Evolutionary conservation across 2,329 filamentous ascomycete species (phyloP), one percentile per base, ranked within the genome.

Genomic region (Phaeosphaeriaceae sp.): DNA sequence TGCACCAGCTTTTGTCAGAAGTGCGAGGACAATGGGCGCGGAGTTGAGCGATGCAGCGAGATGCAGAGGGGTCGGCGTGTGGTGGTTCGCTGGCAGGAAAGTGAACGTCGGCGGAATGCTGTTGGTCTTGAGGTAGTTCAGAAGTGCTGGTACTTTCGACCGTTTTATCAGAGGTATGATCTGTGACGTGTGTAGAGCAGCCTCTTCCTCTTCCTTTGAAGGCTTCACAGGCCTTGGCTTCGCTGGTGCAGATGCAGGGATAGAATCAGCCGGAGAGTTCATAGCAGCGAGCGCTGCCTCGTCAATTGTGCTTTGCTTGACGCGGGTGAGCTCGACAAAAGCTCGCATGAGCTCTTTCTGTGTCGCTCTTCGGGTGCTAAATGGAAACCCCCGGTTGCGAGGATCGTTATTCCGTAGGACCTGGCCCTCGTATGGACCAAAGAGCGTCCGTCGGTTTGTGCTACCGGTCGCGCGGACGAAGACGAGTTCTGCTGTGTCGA

Each of bases 281-380:
- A 85, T 79, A 7, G 77, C 77, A 19, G 80, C 79, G 7, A 89
- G 76, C 13, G 88, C 84, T 2, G 82, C 84, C 62, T 92, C 90
- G 57, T 91, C 85, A 25, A 98, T 85, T 61, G 91, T 89, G 49
- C 87, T 88, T 48, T 97, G 85, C 77, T 99, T 97, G 17, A 97
- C 85, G 17, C 95, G 85, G 0, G 95, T 99, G 31, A 99, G 84
- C 79, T 99, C 95, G 61, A 96, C 91, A 70, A 97, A 99, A 0
- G 91, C 91, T 41, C 94, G 88, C 90, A 98, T 95, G 0, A 99
- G 87, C 77, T 99, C 95, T 48, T 90, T 91, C 72, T 98, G 93
- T 0, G 95, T 99, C 0, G 95, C 92, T 56, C 95, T 85, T 13
- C 93, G 86, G 9, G 95, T 99, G 75, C 86, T 97, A 76, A 99